Conservation (phyloP, 192 early-diverging fungal genomes). For the Coemansia sp. region DNA sequence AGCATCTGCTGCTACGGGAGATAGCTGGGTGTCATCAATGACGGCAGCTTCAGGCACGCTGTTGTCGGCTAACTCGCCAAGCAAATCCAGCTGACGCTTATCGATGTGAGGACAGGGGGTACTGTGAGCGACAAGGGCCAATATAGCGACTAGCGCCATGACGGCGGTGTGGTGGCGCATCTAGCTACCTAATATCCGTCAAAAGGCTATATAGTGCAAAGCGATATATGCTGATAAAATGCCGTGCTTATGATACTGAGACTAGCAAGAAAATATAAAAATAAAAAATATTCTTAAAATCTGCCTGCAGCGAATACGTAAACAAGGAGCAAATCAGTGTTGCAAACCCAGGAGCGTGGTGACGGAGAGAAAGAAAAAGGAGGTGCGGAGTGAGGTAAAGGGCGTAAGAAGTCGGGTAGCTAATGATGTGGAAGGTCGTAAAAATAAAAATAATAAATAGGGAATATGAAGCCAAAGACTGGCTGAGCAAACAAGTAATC, state of each 20-base stretch:
- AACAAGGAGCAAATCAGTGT: neutral
- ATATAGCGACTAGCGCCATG: conserved; percentile 8
- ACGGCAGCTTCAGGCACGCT: neutral
- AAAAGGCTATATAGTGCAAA: neutral
- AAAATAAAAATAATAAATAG: conserved; percentile 3
- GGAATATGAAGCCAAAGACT: neutral
- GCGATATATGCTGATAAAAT: neutral
- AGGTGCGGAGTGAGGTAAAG: neutral
- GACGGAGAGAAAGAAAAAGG: neutral
- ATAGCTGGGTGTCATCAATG: neutral
- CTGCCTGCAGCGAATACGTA: conserved; percentile 5
- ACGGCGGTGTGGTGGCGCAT: conserved; percentile 19
- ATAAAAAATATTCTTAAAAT: neutral
- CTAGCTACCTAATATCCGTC: neutral
- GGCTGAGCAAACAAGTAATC: neutral
- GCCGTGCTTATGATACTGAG: neutral
- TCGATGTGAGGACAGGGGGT: conserved; percentile 16
- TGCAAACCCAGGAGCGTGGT: neutral
- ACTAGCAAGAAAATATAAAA: neutral
- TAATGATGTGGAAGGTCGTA: neutral
- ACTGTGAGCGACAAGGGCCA: conserved; percentile 9
- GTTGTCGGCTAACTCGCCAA: neutral
- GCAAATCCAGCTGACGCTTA: conserved; percentile 20
- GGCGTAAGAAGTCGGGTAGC: neutral
- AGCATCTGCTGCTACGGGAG: neutral